These are phyloP conservation scores for Mucor irregularis DNA, from an alignment of 371 early-diverging fungal genomes.

Conservation along the genomic window DNA sequence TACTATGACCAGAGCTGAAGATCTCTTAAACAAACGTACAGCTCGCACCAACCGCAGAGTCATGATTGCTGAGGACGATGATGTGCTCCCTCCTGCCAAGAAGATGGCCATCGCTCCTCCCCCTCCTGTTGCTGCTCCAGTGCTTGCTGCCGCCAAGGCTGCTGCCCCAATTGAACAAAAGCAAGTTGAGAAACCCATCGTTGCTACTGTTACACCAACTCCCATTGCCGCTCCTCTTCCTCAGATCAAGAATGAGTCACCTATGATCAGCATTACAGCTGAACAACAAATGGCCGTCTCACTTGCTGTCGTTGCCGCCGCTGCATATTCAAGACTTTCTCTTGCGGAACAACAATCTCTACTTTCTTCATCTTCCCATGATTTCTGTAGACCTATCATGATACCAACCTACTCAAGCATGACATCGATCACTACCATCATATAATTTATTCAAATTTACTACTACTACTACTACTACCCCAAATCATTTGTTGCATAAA, in stretches of 20 bases:
- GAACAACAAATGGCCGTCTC: constrained; percentile 14
- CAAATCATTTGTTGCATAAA: no score
- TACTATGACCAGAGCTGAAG: constrained; percentile 40
- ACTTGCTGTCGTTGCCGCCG: constrained; percentile 11
- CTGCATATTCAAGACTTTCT: constrained; percentile 15
- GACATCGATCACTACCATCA: constrained; percentile 9
- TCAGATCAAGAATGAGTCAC: constrained; percentile 4
- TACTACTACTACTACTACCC: no score
- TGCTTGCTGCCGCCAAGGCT: background rate
- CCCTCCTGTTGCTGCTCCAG: background rate
- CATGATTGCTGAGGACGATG: constrained; percentile 28
- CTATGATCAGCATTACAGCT: background rate
- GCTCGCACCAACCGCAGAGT: constrained; percentile 33
- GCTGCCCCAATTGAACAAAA: no score
- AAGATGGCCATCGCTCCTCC: background rate
- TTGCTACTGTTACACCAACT: background rate
- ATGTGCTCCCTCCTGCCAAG: constrained; percentile 6
- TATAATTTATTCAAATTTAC: constrained; percentile 15
- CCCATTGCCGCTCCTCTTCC: background rate
- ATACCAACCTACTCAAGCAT: constrained; percentile 13
- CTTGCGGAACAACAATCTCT: background rate
- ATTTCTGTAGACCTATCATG: constrained; percentile 24
- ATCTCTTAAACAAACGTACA: constrained; percentile 32
- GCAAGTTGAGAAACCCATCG: no score
- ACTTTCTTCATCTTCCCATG: constrained; percentile 1